Evolutionary conservation across 208 protist species (phyloP).

Genomic region (Hexamita inflata): DNA sequence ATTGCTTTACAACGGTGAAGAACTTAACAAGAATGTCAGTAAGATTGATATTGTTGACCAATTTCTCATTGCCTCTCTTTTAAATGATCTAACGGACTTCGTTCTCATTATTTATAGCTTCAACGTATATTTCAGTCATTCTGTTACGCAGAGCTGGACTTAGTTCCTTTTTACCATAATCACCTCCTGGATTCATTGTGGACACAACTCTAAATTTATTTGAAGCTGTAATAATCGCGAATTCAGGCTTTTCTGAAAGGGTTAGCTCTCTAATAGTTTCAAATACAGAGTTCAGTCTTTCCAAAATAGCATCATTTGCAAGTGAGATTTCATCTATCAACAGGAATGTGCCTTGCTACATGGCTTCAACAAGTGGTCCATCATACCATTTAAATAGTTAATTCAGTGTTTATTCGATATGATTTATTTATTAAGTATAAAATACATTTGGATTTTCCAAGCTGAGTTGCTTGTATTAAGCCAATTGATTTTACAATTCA

Average conservation of each 20-base stretch:
- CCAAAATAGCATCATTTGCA: slow-evolving; percentile 96
- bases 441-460: neutral
- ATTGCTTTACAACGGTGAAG: too few relatives aligned
- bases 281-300: slow-evolving; percentile 97
- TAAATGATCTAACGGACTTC: slow-evolving; percentile 74
- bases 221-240: slow-evolving; percentile 52
- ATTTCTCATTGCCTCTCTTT: too few relatives aligned
- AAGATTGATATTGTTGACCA: too few relatives aligned
- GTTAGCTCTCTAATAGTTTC: slow-evolving; percentile 55
- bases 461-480: too few relatives aligned
- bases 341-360: slow-evolving; percentile 87
- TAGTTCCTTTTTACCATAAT: slow-evolving; percentile 99
- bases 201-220: slow-evolving; percentile 83
- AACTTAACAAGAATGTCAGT: too few relatives aligned
- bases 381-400: slow-evolving; percentile 92
- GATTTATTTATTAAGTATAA: neutral
- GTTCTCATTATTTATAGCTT: slow-evolving; percentile 46
- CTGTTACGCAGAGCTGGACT: slow-evolving; percentile 93
- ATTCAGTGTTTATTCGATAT: neutral
- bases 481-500: too few relatives aligned
- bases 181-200: slow-evolving; percentile 99
- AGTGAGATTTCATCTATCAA: slow-evolving; percentile 98
- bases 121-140: slow-evolving; percentile 98
- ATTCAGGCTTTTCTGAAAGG: slow-evolving; percentile 12
- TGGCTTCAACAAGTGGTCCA: slow-evolving; percentile 90